Base-by-base conservation (phyloP, 148 eudicot genomes). In the Salicornia ramosissima region DNA sequence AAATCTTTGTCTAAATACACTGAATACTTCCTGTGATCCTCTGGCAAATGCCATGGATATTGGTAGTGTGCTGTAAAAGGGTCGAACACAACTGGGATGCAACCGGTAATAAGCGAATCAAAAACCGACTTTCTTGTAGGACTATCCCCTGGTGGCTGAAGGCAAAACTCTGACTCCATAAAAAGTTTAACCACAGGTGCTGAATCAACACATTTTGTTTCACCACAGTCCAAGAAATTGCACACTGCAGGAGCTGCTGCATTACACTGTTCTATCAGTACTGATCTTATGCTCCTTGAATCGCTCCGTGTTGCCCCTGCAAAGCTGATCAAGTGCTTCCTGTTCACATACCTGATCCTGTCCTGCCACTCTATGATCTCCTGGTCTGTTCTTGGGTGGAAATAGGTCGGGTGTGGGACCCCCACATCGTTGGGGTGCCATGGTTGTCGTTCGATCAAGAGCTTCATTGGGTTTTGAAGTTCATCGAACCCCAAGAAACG, bases 21-120 rank as follows among this genome's bases (percentile, higher is more conserved):
- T 0, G 96, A 92, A 29, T 86, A 92, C 36, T 76, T 85, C 10
- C 52, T 50, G 19, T 75, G 50, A 77, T 92, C 89, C 67, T 77
- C 74, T 0, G 96, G 97, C 21, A 92, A 72, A 69, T 92, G 96
- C 94, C 97, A 92, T 10, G 96, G 85, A 66, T 92, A 92, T 49
- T 92, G 97, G 58, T 87, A 87, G 71, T 86, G 81, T 1, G 91
- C 91, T 0, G 97, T 86, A 21, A 83, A 77, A 0, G 90, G 96
- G 57, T 83, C 81, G 40, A 92, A 92, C 0, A 92, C 25, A 18
- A 92, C 96, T 0, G 96, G 97, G n/a, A 89, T 92, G 47, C 97
- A 92, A 2, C 97, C 96, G 1, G 86, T 71, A 51, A 92, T 60
- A 0, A 92, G 80, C 1, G 97, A 86, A 76, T 92, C 96, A 6